Base-by-base conservation (phyloP, 1,284 basidiomycete species). In the Apiotrichum brassicae region DNA sequence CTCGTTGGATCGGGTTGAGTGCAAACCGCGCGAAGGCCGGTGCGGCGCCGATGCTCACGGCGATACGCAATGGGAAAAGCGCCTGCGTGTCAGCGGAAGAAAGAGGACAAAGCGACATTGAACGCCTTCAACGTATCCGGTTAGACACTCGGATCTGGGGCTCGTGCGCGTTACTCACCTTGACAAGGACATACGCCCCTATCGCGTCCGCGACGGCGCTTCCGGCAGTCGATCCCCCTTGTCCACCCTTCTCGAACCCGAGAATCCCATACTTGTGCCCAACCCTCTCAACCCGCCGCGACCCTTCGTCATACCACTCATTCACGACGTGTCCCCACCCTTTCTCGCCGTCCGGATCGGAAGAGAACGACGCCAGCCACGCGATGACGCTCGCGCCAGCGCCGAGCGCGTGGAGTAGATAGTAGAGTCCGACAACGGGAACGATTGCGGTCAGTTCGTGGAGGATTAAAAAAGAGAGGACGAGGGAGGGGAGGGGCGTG, bases 381-480 rank as follows among this genome's bases (percentile, higher is more conserved):
- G 74, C 65, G 11, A 92, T 79, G 43, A 89, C 65, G 19, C 73
- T 73, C 44, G 85, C 82, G 0, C 92, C 92, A 1, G 86, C 73
- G 0, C 87, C 88, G 0, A 87, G 59, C 2, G 78, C 70, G 16
- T 83, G 77, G 14, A 89, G 82, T 0, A 78, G 74, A 60, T 82
- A 88, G 69, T 92, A 95, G 35, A 90, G 67, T 20, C 81, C 42
- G 6, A 43, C 42, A 25, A 94, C 76, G 1, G 91, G 90, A 0
- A 84, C 74, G 48, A 94, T 64, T 0, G 91, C 90, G 0, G 89
- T 93, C 14, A 90, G 61, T 68, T 97, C 92, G 68, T 95, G 92
- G 8, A 97, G 76, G 44, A 93, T 74, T 2, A 81, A 81, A 63
- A 95, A 94, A 1, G 89, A 87, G 32, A 86, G 60, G 4, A 84